Conservation (phyloP, 441 rosid genomes). For the Gossypium schwendimanii region DNA sequence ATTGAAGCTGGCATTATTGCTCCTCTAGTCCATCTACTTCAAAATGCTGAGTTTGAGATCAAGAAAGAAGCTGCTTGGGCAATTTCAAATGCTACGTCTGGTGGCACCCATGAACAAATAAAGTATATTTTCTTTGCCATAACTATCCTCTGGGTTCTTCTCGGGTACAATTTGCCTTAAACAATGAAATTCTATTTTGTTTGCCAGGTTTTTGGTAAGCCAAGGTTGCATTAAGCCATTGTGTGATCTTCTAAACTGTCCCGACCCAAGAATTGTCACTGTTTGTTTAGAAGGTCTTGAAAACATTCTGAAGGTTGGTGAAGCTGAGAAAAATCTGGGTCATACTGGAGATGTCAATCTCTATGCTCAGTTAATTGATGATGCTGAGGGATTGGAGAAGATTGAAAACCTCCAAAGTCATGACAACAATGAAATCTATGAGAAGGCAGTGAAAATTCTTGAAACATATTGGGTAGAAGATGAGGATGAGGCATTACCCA, state of each 20-base stretch:
- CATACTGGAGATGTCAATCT: slow-evolving; percentile 27
- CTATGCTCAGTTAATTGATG: slow-evolving; percentile 42
- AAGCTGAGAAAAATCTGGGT: slow-evolving; percentile 34
- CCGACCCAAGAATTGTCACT: slow-evolving; percentile 43
- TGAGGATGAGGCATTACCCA: slow-evolving; percentile 29
- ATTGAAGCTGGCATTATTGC: slow-evolving; percentile 34
- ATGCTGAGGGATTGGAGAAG: slow-evolving; percentile 50
- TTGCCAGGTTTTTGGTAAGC: slow-evolving; percentile 38
- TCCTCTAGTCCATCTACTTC: slow-evolving; percentile 36
- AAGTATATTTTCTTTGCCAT: slow-evolving; percentile 29
- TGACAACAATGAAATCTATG: slow-evolving; percentile 38
- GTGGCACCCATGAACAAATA: slow-evolving; percentile 46
- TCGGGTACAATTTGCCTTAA: background rate
- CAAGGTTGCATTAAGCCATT: slow-evolving; percentile 51
- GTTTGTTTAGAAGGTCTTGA: slow-evolving; percentile 49
- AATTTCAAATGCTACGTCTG: slow-evolving; percentile 49
- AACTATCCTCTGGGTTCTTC: background rate
- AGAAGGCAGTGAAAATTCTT: slow-evolving; percentile 41
- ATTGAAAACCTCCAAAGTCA: slow-evolving; percentile 52
- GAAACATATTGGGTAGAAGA: slow-evolving; percentile 43
- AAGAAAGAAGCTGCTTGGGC: slow-evolving; percentile 70
- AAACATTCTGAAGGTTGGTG: slow-evolving; percentile 53
- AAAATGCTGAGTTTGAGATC: slow-evolving; percentile 42
- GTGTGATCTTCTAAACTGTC: slow-evolving; percentile 49
- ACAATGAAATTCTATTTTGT: background rate